Evolutionary conservation across 192 early-diverging fungal species (phyloP), one percentile per base, ranked within the genome.

Genomic region (Linnemannia schmuckeri): DNA sequence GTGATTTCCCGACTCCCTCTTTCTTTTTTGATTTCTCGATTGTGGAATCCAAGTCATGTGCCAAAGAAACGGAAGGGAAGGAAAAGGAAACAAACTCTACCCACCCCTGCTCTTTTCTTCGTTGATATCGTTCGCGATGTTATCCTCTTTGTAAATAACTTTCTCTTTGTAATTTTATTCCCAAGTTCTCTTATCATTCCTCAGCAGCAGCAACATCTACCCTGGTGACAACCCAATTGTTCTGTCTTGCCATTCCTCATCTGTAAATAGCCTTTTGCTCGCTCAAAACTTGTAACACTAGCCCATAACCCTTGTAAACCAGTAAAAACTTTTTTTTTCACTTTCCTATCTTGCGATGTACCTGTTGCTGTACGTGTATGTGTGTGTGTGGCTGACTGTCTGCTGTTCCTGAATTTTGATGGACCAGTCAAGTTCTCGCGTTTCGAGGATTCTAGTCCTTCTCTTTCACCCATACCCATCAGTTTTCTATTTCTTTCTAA

Each of bases 251-350:
- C 61, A 33, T 57, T 27, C 55, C 55, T 57, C 27, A n/a, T 24
- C 49, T 75, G 74, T 75, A 75, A 75, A 75, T 75, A 66, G 61
- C 61, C 61, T 66, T 61, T 46, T 44, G 42, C 9, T 44, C 42
- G 24, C 54, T 57, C 54, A n/a, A n/a, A 63, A 63, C 27, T 63
- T 66, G 61, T 66, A 66, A 30, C 61, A 66, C 27, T 66, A 66
- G 61, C 30, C 61, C 42, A 44, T 6, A 44, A 57, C 24, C 54
- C 61, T 30, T 66, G 61, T 66, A 66, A 30, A 15, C 61, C 61
- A 66, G 24, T 66, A 66, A 66, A 35, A 38, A 8, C 17, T 57
- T 47, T 55, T 40, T 75, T 35, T 47, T 55, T 18, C 57, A 27
- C 24, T 57, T 24, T 57, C 57, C 9, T 35, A 33, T 33, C 3